These are phyloP conservation scores for Boletus subparvulus DNA, from an alignment of 768 basidiomycete species.

Conservation along the genomic window DNA sequence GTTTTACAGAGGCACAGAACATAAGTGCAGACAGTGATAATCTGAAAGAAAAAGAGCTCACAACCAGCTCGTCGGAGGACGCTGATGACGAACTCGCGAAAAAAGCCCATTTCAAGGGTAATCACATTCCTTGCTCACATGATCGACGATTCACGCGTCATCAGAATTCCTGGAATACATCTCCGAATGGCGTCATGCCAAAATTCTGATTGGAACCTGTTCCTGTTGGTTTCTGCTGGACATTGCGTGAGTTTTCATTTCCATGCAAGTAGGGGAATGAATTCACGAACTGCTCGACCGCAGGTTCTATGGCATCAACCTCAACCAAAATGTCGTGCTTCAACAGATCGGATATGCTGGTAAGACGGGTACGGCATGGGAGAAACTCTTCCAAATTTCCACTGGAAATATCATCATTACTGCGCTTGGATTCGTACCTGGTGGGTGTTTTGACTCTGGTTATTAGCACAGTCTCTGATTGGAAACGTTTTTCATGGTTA, in stretches of 20 bases:
- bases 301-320: slow-evolving; percentile 75
- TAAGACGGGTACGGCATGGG: slow-evolving; percentile 53
- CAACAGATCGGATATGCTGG: slow-evolving; percentile 70
- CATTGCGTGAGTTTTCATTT: slow-evolving; percentile 46
- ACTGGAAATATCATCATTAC: slow-evolving; percentile 72
- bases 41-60: slow-evolving; percentile 32
- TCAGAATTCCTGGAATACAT: slow-evolving; percentile 67
- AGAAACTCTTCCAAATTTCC: slow-evolving; percentile 64
- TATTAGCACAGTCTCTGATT: background rate
- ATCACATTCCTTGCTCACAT: background rate
- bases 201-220: slow-evolving; percentile 65
- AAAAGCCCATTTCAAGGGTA: slow-evolving; percentile 54
- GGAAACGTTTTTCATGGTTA: slow-evolving; percentile 17
- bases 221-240: slow-evolving; percentile 76
- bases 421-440: slow-evolving; percentile 74
- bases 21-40: slow-evolving; percentile 29
- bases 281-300: background rate
- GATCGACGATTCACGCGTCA: background rate
- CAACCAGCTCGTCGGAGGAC: background rate
- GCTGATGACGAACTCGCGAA: slow-evolving; percentile 28
- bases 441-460: slow-evolving; percentile 28
- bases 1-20: slow-evolving; percentile 45
- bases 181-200: slow-evolving; percentile 68
- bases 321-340: slow-evolving; percentile 78
- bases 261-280: background rate